Evolutionary conservation across 2,329 filamentous ascomycete species (phyloP), one percentile per base, ranked within the genome.

Genomic region (Arthrobotrys sphaeroides): DNA sequence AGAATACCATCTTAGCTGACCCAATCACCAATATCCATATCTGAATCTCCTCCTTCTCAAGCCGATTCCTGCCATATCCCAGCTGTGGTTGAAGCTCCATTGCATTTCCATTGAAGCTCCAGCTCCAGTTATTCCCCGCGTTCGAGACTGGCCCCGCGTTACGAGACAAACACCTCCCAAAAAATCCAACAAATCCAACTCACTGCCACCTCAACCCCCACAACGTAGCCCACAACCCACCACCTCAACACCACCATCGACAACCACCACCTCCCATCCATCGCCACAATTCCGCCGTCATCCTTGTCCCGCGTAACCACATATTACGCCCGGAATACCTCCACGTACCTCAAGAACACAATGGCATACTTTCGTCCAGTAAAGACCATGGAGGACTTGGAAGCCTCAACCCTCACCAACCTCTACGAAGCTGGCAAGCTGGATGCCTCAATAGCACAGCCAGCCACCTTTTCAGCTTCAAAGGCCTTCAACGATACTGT

Each of bases 131-230:
- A n/a, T n/a, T n/a, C n/a, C n/a, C n/a, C n/a, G n/a, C n/a, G n/a
- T n/a, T n/a, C n/a, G n/a, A n/a, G n/a, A n/a, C n/a, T n/a, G n/a
- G n/a, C n/a, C n/a, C 40, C 40, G 40, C 40, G 40, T 43, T 43
- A n/a, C 40, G 9, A 5, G 18, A 22, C 36, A 38, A 9, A 22
- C 36, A 38, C 5, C 13, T 7, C 16, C 26, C 7, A 3, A 31
- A 60, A 57, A 73, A 73, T 73, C 60, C 69, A 73, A 73, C 69
- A 73, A 22, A 10, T 18, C 31, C 64, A 68, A 55, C 57, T 59
- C 57, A 40, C n/a, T 20, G 36, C 7, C 5, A 45, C 20, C 16
- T 5, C 38, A 42, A 16, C 1, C n/a, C 13, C 18, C 13, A 3
- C 53, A 36, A 28, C 40, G 4, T 26, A 20, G 26, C 26, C 20